Percentiles rank a stretch among this genome's conserved stretches.
Evolutionary conservation across 768 basidiomycete genomes (phyloP).

Genomic region (Boletus fagicola): DNA sequence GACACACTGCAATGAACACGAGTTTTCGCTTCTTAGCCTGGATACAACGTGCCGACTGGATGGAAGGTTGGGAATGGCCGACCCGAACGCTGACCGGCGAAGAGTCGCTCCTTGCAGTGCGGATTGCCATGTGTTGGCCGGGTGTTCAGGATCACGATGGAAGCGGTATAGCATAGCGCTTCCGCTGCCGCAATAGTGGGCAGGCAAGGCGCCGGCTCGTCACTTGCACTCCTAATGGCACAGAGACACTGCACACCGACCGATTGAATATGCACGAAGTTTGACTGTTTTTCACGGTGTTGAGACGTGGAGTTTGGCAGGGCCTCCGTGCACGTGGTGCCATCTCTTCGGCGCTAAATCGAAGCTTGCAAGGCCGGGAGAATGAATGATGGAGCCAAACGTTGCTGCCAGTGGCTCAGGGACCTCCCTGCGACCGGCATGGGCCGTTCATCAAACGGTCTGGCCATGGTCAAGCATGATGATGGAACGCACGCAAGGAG

Average conservation of each 20-base stretch:
- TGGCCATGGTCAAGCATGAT: no score
- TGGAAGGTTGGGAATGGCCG: neutral
- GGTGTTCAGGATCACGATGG: neutral
- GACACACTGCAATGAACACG: conserved; percentile 4
- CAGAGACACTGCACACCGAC: neutral
- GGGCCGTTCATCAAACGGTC: no score
- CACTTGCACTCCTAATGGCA: neutral
- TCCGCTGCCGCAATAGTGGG: neutral
- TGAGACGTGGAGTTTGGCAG: neutral
- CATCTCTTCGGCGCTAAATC: neutral
- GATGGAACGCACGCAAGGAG: no score
- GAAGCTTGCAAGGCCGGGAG: neutral
- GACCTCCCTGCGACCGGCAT: no score
- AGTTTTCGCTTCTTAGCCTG: neutral
- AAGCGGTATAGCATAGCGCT: neutral
- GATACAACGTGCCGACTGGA: conserved; percentile 12
- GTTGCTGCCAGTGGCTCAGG: no score
- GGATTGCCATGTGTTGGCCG: neutral
- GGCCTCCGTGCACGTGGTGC: neutral
- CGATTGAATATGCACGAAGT: no score
- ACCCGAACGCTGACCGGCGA: neutral
- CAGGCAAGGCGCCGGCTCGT: neutral
- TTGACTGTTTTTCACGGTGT: neutral
- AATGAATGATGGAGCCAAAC: neutral
- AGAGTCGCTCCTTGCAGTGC: neutral